Evolutionary conservation across 805 yeast genomes (phyloP), one percentile per base, ranked within the genome.

Genomic region (Barnettozyma sp.): DNA sequence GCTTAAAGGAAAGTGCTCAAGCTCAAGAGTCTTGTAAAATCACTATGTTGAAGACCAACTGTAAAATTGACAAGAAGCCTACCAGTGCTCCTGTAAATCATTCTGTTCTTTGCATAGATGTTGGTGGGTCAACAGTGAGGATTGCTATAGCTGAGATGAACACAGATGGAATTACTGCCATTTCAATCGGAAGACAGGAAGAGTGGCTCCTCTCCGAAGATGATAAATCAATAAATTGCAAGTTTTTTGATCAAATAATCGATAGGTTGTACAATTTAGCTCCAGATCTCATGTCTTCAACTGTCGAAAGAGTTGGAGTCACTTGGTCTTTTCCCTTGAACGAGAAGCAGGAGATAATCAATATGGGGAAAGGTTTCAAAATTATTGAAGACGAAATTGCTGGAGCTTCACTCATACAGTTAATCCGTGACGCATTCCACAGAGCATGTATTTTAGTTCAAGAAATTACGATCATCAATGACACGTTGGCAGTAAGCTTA

Each of bases 331-430:
- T 76, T 52, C 78, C 82, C 0, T 54, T 73, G 22, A 58, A 59
- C 18, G 64, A 67, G 35, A 52, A 61, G 0, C 46, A 60, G 59
- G 26, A 58, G 27, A 65, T 80, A 26, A 55, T 62, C 13, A 63
- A 66, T 26, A 73, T 76, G 56, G 74, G 79, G n/a, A 80, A 80
- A 55, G 84, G 84, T 1, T 79, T 69, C 59, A 47, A 50, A 9
- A 49, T 78, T 35, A 45, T 64, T 6, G 30, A 30, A 1, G 76
- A n/a, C n/a, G n/a, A 70, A 14, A 48, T 71, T 7, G 52, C 55
- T 36, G 60, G 63, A 25, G 39, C 54, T 17, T 70, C 73, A 37
- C 50, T 78, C 22, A 63, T 65, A 32, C 35, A 42, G 2, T 42
- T 77, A 7, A 44, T 78, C 26, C 68, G 43, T 28, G 43, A 4